Conservation (phyloP, 441 rosid genomes). For the Pelargonium myrrhifolium region DNA sequence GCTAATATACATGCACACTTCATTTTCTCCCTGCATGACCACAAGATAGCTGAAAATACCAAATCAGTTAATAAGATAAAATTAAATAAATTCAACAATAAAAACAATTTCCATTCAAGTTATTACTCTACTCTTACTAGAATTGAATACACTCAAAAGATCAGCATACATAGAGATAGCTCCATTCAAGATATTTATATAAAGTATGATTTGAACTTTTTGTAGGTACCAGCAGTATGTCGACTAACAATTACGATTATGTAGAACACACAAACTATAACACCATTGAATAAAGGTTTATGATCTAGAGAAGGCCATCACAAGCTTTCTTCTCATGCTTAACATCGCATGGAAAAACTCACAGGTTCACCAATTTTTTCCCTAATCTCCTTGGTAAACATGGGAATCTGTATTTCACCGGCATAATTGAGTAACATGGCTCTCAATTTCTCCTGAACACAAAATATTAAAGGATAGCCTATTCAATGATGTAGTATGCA, state of each 20-base stretch:
- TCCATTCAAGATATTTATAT: not conserved
- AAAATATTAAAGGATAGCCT: not conserved
- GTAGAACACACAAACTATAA: no score
- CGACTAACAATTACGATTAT: not conserved
- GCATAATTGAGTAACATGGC: not conserved
- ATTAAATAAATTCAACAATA: not conserved
- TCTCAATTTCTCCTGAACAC: not conserved
- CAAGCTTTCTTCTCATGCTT: not conserved
- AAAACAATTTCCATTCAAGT: not conserved
- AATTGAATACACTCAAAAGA: not conserved
- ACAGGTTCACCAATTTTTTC: not conserved
- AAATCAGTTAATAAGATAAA: not conserved
- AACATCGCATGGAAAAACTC: not conserved
- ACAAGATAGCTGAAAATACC: slow-evolving; percentile 3
- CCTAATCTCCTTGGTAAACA: not conserved
- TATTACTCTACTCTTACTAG: not conserved
- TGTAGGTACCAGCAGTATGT: not conserved
- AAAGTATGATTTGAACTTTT: not conserved
- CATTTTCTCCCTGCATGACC: slow-evolving; percentile 8
- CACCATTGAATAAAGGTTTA: not conserved
- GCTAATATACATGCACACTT: not conserved
- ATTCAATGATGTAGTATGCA: not conserved
- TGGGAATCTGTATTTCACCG: not conserved
- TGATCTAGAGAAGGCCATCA: not conserved
- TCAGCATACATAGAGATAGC: not conserved